Evolutionary conservation across 257 asterid species (phyloP).

Genomic region (Nyctanthes arbortristis): DNA sequence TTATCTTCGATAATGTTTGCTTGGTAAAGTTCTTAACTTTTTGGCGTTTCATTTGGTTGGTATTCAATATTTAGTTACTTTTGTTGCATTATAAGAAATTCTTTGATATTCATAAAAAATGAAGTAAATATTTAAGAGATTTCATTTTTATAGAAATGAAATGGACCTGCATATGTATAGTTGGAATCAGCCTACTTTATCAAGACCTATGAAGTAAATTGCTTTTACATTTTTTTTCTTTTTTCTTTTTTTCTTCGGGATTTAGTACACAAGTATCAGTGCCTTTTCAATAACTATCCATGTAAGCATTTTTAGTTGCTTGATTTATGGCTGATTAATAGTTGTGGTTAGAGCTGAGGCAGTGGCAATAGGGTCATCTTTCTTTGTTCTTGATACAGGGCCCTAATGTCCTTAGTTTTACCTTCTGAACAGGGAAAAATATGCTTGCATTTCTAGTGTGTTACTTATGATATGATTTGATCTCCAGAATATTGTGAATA

Average conservation of each 20-base stretch:
- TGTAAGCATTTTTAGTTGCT: too few relatives aligned
- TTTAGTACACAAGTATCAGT: too few relatives aligned
- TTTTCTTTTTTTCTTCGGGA: too few relatives aligned
- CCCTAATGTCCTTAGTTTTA: neutral
- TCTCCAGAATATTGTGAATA: neutral
- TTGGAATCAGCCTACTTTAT: neutral
- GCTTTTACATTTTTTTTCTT: too few relatives aligned
- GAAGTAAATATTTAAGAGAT: neutral
- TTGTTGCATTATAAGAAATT: neutral
- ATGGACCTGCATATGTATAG: neutral
- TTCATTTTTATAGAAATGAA: neutral
- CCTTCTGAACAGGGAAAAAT: neutral
- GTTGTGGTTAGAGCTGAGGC: too few relatives aligned
- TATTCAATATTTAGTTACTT: neutral
- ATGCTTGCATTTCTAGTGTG: neutral
- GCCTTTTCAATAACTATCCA: too few relatives aligned
- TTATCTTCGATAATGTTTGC: slow-evolving; percentile 87
- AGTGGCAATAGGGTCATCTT: too few relatives aligned
- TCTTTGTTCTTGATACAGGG: too few relatives aligned
- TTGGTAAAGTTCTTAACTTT: slow-evolving; percentile 58
- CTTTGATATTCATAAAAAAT: neutral
- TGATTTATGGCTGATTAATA: too few relatives aligned
- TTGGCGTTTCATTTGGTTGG: slow-evolving; percentile 5
- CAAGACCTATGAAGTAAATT: too few relatives aligned
- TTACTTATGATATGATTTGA: neutral